Evolutionary conservation across 2,329 filamentous ascomycete genomes (phyloP), one percentile per base, ranked within the genome.

Genomic region (Daldinia sp.): DNA sequence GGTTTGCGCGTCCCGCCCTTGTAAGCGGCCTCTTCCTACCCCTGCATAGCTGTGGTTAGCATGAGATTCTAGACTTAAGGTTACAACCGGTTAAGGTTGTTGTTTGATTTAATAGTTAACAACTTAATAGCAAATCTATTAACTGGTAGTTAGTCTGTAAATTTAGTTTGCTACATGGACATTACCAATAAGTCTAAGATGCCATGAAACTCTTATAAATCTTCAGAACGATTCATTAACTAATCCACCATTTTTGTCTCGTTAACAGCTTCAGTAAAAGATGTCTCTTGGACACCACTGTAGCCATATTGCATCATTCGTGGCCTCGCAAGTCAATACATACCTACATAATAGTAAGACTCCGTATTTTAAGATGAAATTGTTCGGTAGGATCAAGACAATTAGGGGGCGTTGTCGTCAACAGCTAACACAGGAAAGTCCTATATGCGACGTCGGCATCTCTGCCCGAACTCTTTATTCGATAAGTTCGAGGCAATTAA

Each of bases 291-390:
- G 7, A 33, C 3, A 51, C 12, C 15, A 30, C 13, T 30, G 9
- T 18, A n/a, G 4, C 3, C 15, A n/a, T 30, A 9, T 13, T 50
- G 26, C 6, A 33, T 37, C 35, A 37, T 50, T 18, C 4, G 4
- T 30, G 13, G 15, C 33, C 15, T 46, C 15, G 13, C 37, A 3
- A 30, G 39, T 33, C 33, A 48, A 28, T 9, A 58, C 7, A 37
- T 9, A 58, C 7, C 30, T 9, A 55, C 5, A 37, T 37, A 42
- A 4, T 33, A 13, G 6, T 54, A 42, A 55, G 20, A 54, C 56
- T 33, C 46, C 46, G 46, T 50, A 50, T 50, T 50, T 18, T 50
- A 50, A 50, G 15, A 30, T 50, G 46, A 50, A 50, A 30, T 42
- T 55, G 33, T 20, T 15, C 51, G 18, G 39, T 50, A 50, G 46